Base-by-base conservation (phyloP, 192 early-diverging fungal genomes). In the Umbelopsis vinacea region DNA sequence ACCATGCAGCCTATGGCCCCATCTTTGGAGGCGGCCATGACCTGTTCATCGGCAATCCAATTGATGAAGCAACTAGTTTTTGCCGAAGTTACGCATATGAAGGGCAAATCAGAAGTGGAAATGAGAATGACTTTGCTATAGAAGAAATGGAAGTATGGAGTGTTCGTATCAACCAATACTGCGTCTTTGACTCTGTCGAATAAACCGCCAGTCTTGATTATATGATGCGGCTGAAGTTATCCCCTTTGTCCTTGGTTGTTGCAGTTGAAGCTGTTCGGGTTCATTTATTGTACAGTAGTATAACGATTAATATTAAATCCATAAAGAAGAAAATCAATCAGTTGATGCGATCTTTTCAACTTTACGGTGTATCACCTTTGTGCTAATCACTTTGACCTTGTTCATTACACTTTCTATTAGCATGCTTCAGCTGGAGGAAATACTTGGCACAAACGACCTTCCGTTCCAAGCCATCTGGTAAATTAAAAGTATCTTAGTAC, bases 1-100 rank as follows among this genome's bases (percentile, higher is more conserved):
- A 66, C 45, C 71, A 72, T 67, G 71, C 55, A n/a, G 37, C 37
- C 2, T 72, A 66, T 66, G 71, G 71, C 0, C 71, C 71, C 0
- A 72, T 72, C 38, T 72, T 72, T 43, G 71, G 71, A 29, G 71
- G 60, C 11, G 53, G 71, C 4, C 55, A 72, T 45, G 53, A 66
- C 7, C 29, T 72, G 38, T 66, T 72, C 23, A 50, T 66, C 23
- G 71, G 71, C 5, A 50, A 57, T 12, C 60, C 60, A 33, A 72
- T 66, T n/a, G 60, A 72, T 23, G 71, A 72, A 22, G 33, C 53
- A 17, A 66, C 37, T 22, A 66, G 71, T 11, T 72, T 72, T 21
- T 57, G 55, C 24, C 46, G 71, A 23, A 47, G 71, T 11, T 66
- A 72, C 67, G 71, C 71, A 2, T 72, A 46, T 24, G 60, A 57